phyloP scores from a whole-genome alignment of 768 basidiomycete species.

The Psilocybe azurescens region DNA sequence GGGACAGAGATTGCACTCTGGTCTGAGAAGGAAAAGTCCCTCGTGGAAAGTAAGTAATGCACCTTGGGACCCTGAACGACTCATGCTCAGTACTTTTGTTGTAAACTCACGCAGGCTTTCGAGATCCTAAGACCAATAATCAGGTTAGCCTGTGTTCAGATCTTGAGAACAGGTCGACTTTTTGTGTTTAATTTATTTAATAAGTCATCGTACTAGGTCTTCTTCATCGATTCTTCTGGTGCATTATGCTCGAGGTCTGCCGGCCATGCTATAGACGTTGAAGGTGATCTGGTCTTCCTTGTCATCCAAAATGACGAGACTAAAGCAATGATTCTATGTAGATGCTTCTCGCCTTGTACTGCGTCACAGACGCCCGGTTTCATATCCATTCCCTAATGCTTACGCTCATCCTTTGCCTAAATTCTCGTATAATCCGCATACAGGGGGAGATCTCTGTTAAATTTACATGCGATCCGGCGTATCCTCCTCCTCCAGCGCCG shows the following conservation, averaged over 20 bases:
- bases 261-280: slow-evolving; percentile 83
- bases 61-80: background rate
- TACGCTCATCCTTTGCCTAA: slow-evolving; percentile 79
- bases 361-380: slow-evolving; percentile 78
- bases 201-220: slow-evolving; percentile 56
- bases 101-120: slow-evolving; percentile 52
- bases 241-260: slow-evolving; percentile 78
- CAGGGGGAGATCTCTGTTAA: slow-evolving; percentile 63
- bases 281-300: slow-evolving; percentile 48
- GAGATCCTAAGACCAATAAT: slow-evolving; percentile 73
- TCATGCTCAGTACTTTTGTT: slow-evolving; percentile 1
- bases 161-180: background rate
- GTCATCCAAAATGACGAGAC: background rate
- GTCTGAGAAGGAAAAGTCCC: slow-evolving; percentile 74
- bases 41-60: slow-evolving; percentile 71
- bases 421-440: slow-evolving; percentile 62
- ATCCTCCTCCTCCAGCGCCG: slow-evolving; percentile 42
- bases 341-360: slow-evolving; percentile 58
- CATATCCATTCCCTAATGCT: slow-evolving; percentile 77
- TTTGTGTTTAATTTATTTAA: background rate
- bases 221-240: slow-evolving; percentile 82
- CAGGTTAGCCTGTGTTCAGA: slow-evolving; percentile 50
- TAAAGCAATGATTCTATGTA: slow-evolving; percentile 44
- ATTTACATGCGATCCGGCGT: slow-evolving; percentile 69
- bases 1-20: slow-evolving; percentile 68